phyloP scores from a whole-genome alignment of 495 filamentous ascomycete species.

The Entonaema liquescens region DNA sequence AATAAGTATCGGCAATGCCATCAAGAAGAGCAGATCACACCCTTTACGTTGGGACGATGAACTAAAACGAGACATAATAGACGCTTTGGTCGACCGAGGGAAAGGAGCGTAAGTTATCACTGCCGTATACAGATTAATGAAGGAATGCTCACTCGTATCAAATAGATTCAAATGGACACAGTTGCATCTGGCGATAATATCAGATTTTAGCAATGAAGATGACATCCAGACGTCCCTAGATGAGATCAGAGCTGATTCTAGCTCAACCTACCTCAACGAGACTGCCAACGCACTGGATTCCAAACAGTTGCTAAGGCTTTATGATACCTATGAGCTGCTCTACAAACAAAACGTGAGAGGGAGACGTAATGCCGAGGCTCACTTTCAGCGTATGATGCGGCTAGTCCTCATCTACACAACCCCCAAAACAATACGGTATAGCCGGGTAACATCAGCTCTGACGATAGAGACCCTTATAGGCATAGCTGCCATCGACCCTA shows the following conservation, averaged over 20 bases:
- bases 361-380: background rate
- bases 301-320: background rate
- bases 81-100: background rate
- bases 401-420: background rate
- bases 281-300: background rate
- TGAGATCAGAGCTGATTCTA: background rate
- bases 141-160: background rate
- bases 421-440: too few species aligned
- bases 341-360: background rate
- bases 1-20: background rate
- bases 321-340: background rate
- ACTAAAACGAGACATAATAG: background rate
- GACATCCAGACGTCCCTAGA: background rate
- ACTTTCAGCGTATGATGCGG: background rate
- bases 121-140: background rate
- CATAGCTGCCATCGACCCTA: background rate
- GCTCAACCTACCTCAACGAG: background rate
- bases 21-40: background rate
- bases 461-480: background rate
- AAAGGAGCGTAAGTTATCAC: background rate
- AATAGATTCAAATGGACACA: background rate
- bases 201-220: background rate
- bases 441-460: too few species aligned
- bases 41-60: background rate
- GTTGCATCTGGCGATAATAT: background rate